Conservation (phyloP, 176 grass and related monocot species). For the Tuctoria greenei region DNA sequence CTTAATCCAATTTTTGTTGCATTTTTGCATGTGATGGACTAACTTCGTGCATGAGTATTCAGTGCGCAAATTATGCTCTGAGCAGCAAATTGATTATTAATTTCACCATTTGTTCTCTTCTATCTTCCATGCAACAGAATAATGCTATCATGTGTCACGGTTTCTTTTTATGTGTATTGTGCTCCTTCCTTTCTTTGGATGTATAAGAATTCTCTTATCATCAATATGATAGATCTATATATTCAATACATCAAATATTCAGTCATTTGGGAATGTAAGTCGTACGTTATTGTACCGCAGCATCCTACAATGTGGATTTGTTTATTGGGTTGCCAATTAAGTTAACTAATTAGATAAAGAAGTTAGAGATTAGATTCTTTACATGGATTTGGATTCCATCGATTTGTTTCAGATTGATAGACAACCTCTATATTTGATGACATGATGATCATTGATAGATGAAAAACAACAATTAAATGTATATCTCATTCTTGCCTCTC, state of each 20-base stretch:
- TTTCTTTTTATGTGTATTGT: background rate
- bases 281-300: background rate
- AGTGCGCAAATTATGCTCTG: no score
- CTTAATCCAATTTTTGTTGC: constrained; percentile 18
- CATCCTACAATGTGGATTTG: background rate
- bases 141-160: no score
- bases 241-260: constrained; percentile 7
- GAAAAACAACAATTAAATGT: background rate
- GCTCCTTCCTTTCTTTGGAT: constrained; percentile 4
- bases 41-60: background rate
- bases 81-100: no score
- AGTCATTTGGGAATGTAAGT: background rate
- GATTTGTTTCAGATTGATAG: background rate
- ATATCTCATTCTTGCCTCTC: background rate
- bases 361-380: background rate
- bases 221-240: background rate
- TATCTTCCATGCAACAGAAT: no score
- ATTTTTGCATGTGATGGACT: background rate
- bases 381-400: background rate
- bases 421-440: background rate
- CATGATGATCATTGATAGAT: background rate
- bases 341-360: background rate
- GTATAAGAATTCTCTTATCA: background rate
- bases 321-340: background rate
- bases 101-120: no score